These are phyloP conservation scores for Radiomyces spectabilis DNA, from an alignment of 192 early-diverging fungal species.

Conservation along the genomic window DNA sequence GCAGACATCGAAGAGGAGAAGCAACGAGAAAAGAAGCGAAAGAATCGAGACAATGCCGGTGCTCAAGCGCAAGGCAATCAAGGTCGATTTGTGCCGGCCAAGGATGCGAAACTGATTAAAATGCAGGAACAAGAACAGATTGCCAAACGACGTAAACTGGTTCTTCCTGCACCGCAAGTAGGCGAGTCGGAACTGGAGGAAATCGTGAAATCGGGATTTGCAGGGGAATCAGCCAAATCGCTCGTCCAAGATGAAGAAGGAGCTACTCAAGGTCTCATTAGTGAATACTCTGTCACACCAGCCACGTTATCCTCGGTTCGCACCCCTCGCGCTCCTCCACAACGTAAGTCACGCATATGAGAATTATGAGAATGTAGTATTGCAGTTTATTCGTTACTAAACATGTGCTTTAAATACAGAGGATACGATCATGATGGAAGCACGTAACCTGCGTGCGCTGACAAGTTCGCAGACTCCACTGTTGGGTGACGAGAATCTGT, in stretches of 20 bases:
- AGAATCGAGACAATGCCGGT: slow-evolving; percentile 44
- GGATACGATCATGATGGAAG: slow-evolving; percentile 71
- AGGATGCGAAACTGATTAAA: slow-evolving; percentile 37
- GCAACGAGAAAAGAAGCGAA: slow-evolving; percentile 72
- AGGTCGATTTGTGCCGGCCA: slow-evolving; percentile 52
- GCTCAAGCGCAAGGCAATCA: slow-evolving; percentile 46
- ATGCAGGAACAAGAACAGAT: slow-evolving; percentile 67
- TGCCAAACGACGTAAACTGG: slow-evolving; percentile 66
- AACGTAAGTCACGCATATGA: slow-evolving; percentile 22
- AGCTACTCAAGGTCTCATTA: slow-evolving; percentile 62
- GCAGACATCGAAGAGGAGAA: slow-evolving; percentile 78
- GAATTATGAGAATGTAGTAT: too few species aligned
- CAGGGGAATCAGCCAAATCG: slow-evolving; percentile 65
- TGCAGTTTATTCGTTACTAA: background rate
- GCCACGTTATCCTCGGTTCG: slow-evolving; percentile 44
- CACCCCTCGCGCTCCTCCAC: slow-evolving; percentile 52
- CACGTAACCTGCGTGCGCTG: slow-evolving; percentile 76
- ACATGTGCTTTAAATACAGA: too few species aligned
- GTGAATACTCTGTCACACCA: slow-evolving; percentile 61
- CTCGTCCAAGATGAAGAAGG: slow-evolving; percentile 49
- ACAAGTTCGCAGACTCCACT: slow-evolving; percentile 75
- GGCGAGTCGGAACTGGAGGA: slow-evolving; percentile 85
- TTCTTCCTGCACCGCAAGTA: slow-evolving; percentile 88
- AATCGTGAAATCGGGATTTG: slow-evolving; percentile 83
- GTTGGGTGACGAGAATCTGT: slow-evolving; percentile 63